Conservation (phyloP, 2,329 filamentous ascomycete genomes). For the Curvularia eragrostidis region DNA sequence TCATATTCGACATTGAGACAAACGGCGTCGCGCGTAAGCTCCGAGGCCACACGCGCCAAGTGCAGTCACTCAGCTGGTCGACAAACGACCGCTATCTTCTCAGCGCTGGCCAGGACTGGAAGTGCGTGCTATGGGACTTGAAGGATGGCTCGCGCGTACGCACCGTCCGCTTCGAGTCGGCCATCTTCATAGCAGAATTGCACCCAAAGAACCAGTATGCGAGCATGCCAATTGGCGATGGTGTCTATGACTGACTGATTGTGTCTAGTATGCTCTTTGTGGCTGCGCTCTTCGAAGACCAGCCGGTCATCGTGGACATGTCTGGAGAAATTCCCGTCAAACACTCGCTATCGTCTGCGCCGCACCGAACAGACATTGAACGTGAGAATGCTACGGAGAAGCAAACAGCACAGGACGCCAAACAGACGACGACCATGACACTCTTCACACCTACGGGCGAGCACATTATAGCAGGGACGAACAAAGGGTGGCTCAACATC, state of each 20-base stretch:
- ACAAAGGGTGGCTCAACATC: conserved; percentile 94
- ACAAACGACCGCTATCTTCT: conserved; percentile 88
- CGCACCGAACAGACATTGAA: conserved; percentile 74
- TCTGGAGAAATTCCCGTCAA: conserved; percentile 73
- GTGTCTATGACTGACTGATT: conserved; percentile 16
- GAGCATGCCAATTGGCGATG: not conserved
- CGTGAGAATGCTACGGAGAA: conserved; percentile 80
- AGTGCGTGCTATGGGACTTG: conserved; percentile 94
- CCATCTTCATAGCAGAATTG: conserved; percentile 94
- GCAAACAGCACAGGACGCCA: conserved; percentile 87
- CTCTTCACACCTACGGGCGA: conserved; percentile 86
- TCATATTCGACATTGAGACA: conserved; percentile 97
- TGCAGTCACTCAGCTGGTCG: conserved; percentile 96
- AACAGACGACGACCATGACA: conserved; percentile 91
- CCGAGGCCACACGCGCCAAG: conserved; percentile 88
- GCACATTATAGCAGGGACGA: conserved; percentile 91
- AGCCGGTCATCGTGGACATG: conserved; percentile 86
- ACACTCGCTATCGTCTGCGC: conserved; percentile 79
- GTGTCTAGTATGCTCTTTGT: conserved; percentile 76
- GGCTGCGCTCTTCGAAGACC: conserved; percentile 90
- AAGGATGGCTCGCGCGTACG: conserved; percentile 74
- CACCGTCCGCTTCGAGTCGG: conserved; percentile 88
- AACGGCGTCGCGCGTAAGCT: conserved; percentile 95
- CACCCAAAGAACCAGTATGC: conserved; percentile 87
- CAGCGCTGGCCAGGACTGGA: conserved; percentile 94